Percentiles rank a stretch among this genome's conserved stretches.
These are phyloP conservation scores for Melaleuca alternifolia DNA, from an alignment of 345 rosid genomes.

Conservation along the genomic window DNA sequence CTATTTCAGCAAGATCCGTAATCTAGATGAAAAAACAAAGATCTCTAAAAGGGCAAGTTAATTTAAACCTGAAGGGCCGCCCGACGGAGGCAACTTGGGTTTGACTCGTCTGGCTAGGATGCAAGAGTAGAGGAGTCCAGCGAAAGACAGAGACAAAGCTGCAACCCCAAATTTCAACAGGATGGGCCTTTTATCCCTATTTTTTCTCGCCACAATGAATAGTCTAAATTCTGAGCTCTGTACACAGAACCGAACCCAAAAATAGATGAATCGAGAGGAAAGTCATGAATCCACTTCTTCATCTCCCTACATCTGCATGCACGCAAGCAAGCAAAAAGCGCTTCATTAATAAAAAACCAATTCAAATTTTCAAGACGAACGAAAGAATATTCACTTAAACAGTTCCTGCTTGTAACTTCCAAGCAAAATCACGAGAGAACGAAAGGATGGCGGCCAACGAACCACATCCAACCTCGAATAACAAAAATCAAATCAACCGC, in stretches of 20 bases:
- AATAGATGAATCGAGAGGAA: not conserved
- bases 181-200: constrained; percentile 33
- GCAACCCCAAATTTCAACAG: constrained; percentile 60
- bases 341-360: not conserved
- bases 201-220: too few species aligned
- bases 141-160: constrained; percentile 56
- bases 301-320: constrained; percentile 38
- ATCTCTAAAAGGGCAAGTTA: not conserved
- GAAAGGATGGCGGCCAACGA: not conserved
- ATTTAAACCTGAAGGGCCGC: constrained; percentile 21
- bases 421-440: not conserved
- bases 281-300: constrained; percentile 18
- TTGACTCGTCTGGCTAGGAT: constrained; percentile 20
- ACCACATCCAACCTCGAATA: not conserved
- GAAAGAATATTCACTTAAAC: not conserved
- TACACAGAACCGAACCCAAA: not conserved
- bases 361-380: not conserved
- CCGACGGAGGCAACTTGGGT: constrained; percentile 22
- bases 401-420: not conserved
- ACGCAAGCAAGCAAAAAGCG: not conserved
- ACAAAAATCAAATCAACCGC: not conserved
- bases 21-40: not conserved
- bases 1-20: not conserved
- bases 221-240: not conserved
- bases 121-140: constrained; percentile 60